A percentile compares a stretch with the other conserved stretches of the same genome.
These are phyloP conservation scores for Stylonectria norvegica DNA, from an alignment of 2,329 filamentous ascomycete genomes.

Conservation along the genomic window DNA sequence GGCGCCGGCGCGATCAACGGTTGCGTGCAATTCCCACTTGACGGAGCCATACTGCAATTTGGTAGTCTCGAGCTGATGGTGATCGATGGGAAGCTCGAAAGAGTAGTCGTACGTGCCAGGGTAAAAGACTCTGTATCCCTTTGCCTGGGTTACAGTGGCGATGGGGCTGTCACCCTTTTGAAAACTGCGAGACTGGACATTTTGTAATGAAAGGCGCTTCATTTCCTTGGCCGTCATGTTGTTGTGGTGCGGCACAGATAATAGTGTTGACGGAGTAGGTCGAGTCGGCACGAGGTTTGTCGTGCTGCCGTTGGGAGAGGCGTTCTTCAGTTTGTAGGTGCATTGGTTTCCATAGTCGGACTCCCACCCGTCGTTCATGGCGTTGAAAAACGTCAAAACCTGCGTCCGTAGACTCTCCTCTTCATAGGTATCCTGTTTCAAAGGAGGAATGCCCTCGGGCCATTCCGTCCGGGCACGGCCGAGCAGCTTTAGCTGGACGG, in stretches of 20 bases:
- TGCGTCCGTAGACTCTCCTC: constrained; percentile 84
- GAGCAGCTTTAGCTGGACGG: constrained; percentile 79
- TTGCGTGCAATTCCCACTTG: constrained; percentile 82
- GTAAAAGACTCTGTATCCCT: constrained; percentile 82
- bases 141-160: constrained; percentile 56
- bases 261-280: constrained; percentile 13
- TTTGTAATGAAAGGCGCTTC: constrained; percentile 72
- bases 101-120: constrained; percentile 66
- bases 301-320: constrained; percentile 34
- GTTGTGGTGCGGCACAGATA: constrained; percentile 22
- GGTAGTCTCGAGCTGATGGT: constrained; percentile 83
- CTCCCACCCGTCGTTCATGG: constrained; percentile 59
- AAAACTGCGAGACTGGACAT: constrained; percentile 81
- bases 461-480: constrained; percentile 88
- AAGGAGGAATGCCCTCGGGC: constrained; percentile 91
- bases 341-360: constrained; percentile 62
- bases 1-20: constrained; percentile 79
- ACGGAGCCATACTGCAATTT: constrained; percentile 83
- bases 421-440: constrained; percentile 79
- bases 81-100: constrained; percentile 87
- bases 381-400: constrained; percentile 89
- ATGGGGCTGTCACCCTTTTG: constrained; percentile 71
- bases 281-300: constrained; percentile 29
- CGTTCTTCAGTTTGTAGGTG: constrained; percentile 47
- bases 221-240: constrained; percentile 45